A percentile compares a stretch with the other conserved stretches of the same genome.
Conservation (phyloP, 176 grass and related monocot genomes). For the Carex littledalei region DNA sequence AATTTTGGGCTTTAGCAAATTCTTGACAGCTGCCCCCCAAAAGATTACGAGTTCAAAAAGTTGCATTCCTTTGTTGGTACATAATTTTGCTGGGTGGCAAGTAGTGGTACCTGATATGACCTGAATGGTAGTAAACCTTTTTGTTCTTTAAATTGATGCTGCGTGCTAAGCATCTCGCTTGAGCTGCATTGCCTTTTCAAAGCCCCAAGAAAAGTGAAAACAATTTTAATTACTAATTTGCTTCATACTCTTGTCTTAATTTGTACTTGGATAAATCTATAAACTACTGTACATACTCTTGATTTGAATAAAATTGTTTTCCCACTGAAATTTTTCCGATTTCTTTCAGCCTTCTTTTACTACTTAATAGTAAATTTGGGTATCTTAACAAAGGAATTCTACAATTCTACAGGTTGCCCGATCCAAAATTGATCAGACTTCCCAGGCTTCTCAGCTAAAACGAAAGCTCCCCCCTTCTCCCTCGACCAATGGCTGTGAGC, state of each 20-base stretch:
- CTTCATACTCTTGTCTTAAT: background rate
- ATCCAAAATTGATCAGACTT: conserved; percentile 8
- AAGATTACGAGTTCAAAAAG: background rate
- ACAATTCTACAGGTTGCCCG: conserved; percentile 16
- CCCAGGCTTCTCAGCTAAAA: conserved; percentile 10
- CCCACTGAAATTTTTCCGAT: background rate
- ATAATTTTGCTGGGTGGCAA: background rate
- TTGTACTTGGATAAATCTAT: background rate
- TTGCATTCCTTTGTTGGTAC: background rate
- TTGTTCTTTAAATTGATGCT: background rate
- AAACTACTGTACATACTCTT: background rate
- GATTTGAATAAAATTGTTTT: no score
- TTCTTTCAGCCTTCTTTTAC: background rate
- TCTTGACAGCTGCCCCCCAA: background rate
- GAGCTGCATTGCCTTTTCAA: background rate
- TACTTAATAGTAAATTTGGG: background rate
- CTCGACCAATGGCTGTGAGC: conserved; percentile 32
- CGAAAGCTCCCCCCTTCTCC: conserved; percentile 28
- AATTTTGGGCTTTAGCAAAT: background rate
- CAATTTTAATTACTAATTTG: background rate
- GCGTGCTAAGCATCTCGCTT: background rate
- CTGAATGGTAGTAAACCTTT: background rate
- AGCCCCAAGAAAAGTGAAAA: background rate
- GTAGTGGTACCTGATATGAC: background rate
- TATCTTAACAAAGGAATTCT: background rate